Conservation (phyloP, 805 yeast genomes). For the Wickerhamiella bombiphila region DNA sequence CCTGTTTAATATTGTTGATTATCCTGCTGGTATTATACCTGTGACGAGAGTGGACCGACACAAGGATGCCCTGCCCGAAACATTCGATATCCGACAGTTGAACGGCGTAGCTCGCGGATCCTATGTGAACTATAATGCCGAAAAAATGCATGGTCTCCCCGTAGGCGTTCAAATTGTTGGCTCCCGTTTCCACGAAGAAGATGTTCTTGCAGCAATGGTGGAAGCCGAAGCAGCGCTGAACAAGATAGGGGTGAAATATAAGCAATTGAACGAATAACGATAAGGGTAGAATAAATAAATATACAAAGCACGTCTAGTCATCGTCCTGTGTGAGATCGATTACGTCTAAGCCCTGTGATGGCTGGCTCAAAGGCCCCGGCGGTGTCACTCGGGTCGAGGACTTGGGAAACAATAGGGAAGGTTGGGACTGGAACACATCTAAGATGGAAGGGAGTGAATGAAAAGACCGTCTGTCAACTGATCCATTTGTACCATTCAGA, state of each 20-base stretch:
- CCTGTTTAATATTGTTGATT: conserved; percentile 40
- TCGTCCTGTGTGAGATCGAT: no score
- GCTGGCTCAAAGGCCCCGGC: no score
- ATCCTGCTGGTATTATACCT: conserved; percentile 43
- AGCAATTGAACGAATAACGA: no score
- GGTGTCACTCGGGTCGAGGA: no score
- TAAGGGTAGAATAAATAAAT: no score
- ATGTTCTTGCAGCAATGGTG: conserved; percentile 36
- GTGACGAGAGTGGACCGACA: conserved; percentile 37
- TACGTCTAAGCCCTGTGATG: no score
- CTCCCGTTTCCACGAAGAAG: conserved; percentile 46
- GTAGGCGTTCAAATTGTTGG: conserved; percentile 51
- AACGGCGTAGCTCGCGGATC: conserved; percentile 29
- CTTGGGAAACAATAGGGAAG: no score
- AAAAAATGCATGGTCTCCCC: conserved; percentile 42
- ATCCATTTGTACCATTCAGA: no score
- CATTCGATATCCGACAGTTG: conserved; percentile 11
- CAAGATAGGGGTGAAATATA: conserved; percentile 4
- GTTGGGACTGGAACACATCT: no score
- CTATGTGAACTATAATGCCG: conserved; percentile 35
- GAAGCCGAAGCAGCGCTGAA: conserved; percentile 20
- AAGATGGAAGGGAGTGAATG: no score
- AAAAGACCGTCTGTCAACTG: no score
- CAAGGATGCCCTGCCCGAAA: conserved; percentile 22
- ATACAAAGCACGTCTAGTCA: no score